phyloP scores from a whole-genome alignment of 2,329 filamentous ascomycete species.

The Pyrenophora graminea region DNA sequence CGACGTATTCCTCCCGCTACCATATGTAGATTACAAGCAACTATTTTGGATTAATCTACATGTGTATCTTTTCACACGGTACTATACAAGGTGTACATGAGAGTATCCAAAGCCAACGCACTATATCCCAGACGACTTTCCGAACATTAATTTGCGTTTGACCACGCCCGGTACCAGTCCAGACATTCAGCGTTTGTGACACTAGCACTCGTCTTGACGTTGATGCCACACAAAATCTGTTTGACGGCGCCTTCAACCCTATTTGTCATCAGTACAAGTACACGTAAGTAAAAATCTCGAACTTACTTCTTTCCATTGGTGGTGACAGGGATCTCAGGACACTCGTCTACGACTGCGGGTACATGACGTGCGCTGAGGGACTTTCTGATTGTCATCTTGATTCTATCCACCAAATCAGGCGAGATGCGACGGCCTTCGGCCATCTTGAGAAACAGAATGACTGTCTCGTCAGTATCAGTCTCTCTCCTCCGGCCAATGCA shows the following conservation, averaged over 20 bases:
- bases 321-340: constrained; percentile 85
- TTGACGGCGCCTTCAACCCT: constrained; percentile 95
- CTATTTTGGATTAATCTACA: no score
- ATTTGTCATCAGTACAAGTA: constrained; percentile 10
- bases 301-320: constrained; percentile 93
- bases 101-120: not conserved
- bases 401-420: constrained; percentile 62
- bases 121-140: not conserved
- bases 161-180: constrained; percentile 84
- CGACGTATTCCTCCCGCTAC: no score
- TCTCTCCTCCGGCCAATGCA: constrained; percentile 78
- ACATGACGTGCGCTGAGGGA: constrained; percentile 90
- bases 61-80: no score
- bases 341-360: constrained; percentile 79
- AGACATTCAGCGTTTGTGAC: constrained; percentile 91
- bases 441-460: constrained; percentile 87
- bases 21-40: no score
- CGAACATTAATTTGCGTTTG: constrained; percentile 24
- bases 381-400: constrained; percentile 70
- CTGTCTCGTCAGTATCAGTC: constrained; percentile 78
- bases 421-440: constrained; percentile 60
- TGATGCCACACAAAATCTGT: constrained; percentile 86
- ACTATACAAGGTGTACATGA: no score
- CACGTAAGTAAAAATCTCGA: no score
- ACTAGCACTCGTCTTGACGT: constrained; percentile 86